Base-by-base conservation (phyloP, 495 filamentous ascomycete species). In the Podospora bellae-mahoneyi region DNA sequence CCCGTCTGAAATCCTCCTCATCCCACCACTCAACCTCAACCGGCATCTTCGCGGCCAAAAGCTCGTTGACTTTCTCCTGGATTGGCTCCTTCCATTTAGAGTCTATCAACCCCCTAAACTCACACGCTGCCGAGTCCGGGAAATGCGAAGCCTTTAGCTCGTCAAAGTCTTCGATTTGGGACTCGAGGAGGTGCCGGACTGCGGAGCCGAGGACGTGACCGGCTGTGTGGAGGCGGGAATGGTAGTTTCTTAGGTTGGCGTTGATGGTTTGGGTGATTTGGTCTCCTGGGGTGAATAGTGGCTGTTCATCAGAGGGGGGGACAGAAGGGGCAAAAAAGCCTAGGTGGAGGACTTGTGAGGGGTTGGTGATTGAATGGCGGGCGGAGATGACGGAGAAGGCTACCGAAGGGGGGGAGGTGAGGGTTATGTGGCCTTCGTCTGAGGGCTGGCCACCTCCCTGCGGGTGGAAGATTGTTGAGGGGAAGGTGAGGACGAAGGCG, bases 381-480 rank as follows among this genome's bases (percentile, higher is more conserved):
- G 84, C 87, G 15, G 80, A 75, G 2, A 74, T 77, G 30, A 89
- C 86, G 18, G 77, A 68, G 72, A 87, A 88, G 54, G 60, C 74
- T 5, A 69, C 44, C 1, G 73, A 70, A 54, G 73, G 66, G 20
- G 62, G 9, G 44, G 13, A 32, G 58, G 67, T 79, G 66, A 90
- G 87, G n/a, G 66, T 66, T 32, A 32, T 32, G 30, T 32, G 30
- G 48, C 88, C 88, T 44, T 77, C 79, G 64, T 90, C 88, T 7
- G 82, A 85, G 32, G 88, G 88, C 71, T 90, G 88, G 44, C 88
- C 88, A 55, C 88, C 88, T 5, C 88, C 88, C 75, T 90, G 87
- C 2, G 86, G 82, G 62, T 90, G 85, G 75, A 90, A 90, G 68
- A 90, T 88, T n/a, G 88, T 90, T 28, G 82, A 53, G 18, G 82